Percentiles rank a stretch among this genome's conserved stretches.
Evolutionary conservation across 768 basidiomycete genomes (phyloP).

Genomic region (Russula foetens): DNA sequence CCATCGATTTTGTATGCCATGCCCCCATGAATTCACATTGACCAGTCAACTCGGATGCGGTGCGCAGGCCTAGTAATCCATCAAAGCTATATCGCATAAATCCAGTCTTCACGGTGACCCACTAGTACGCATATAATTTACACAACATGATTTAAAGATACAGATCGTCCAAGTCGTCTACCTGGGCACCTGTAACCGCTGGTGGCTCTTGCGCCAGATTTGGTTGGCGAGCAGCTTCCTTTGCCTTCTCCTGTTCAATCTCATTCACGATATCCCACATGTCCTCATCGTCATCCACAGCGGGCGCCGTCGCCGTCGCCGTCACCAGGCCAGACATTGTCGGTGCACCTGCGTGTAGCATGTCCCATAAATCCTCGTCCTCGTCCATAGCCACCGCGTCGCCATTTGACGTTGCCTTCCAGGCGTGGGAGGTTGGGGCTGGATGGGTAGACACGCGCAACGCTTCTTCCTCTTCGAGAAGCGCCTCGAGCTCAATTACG

Average conservation of each 20-base stretch:
- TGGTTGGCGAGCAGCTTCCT: background rate
- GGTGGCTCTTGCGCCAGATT: background rate
- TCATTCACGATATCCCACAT: slow-evolving; percentile 67
- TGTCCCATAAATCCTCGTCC: slow-evolving; percentile 34
- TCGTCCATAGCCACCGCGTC: slow-evolving; percentile 22
- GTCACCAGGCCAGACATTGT: background rate
- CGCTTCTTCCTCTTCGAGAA: slow-evolving; percentile 19
- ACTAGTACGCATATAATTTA: background rate
- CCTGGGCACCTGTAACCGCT: slow-evolving; percentile 1
- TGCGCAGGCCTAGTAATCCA: too few species aligned
- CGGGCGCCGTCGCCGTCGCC: slow-evolving; percentile 1
- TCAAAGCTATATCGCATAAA: too few species aligned
- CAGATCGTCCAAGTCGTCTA: slow-evolving; percentile 51
- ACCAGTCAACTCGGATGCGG: too few species aligned
- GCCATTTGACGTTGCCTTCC: background rate
- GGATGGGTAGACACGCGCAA: background rate
- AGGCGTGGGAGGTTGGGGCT: slow-evolving; percentile 1
- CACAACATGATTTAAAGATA: slow-evolving; percentile 31
- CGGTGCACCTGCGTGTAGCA: slow-evolving; percentile 16
- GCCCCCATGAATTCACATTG: too few species aligned
- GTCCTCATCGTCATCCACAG: slow-evolving; percentile 46
- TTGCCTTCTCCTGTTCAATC: slow-evolving; percentile 32
- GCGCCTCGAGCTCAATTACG: slow-evolving; percentile 11
- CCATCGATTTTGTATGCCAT: too few species aligned
- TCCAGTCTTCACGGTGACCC: too few species aligned